Percentiles rank a stretch among this genome's conserved stretches.
phyloP scores from a whole-genome alignment of 306 rosid genomes.

The Gynostemma pentaphyllum region DNA sequence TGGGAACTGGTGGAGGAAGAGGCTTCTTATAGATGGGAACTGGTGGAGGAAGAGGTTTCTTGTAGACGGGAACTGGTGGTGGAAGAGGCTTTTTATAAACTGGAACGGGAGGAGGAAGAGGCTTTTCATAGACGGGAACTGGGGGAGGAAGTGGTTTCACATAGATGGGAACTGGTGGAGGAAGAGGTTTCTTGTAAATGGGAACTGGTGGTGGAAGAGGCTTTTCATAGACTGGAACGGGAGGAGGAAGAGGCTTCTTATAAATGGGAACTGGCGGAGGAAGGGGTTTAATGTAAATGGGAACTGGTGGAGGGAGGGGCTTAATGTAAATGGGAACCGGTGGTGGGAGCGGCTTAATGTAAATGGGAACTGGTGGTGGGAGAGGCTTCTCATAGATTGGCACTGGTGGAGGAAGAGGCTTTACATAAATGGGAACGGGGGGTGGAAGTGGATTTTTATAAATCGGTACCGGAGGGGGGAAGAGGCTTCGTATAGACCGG shows the following conservation, averaged over 20 bases:
- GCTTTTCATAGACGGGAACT: not conserved
- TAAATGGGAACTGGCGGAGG: constrained; percentile 5
- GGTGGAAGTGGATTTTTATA: not conserved
- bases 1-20: constrained; percentile 5
- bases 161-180: not conserved
- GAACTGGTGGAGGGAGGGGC: constrained; percentile 7
- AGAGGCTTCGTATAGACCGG: not conserved
- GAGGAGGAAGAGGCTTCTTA: constrained; percentile 7
- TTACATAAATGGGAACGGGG: not conserved
- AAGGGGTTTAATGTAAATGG: not conserved
- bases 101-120: constrained; percentile 6
- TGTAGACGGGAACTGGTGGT: not conserved
- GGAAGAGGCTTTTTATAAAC: constrained; percentile 7
- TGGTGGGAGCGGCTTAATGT: constrained; percentile 16
- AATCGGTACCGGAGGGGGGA: constrained; percentile 11
- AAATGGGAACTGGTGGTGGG: not conserved
- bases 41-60: constrained; percentile 29
- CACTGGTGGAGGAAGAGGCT: constrained; percentile 3
- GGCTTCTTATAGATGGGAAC: not conserved
- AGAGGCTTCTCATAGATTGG: constrained; percentile 3
- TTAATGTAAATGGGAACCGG: not conserved
- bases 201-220: constrained; percentile 13
- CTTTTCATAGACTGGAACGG: not conserved
- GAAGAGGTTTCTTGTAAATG: not conserved
- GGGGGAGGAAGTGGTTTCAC: constrained; percentile 11